Evolutionary conservation across 768 basidiomycete species (phyloP).

Genomic region (Termitomyces eurrhizus): DNA sequence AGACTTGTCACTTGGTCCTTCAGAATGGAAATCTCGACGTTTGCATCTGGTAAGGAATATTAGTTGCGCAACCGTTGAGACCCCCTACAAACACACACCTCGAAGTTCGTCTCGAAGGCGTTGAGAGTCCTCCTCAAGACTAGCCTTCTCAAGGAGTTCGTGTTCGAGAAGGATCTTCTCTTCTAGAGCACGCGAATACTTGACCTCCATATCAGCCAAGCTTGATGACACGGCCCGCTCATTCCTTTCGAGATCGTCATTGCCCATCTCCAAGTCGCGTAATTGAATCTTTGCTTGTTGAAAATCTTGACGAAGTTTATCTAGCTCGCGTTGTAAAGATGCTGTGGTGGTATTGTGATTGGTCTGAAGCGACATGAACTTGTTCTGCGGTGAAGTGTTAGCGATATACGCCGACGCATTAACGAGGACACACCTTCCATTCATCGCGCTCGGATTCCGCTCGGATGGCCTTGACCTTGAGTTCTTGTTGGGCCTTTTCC

Average conservation of each 20-base stretch:
- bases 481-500: conserved; percentile 79
- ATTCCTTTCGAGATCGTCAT: conserved; percentile 94
- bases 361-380: conserved; percentile 86
- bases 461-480: conserved; percentile 65
- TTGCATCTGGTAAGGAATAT: conserved; percentile 56
- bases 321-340: conserved; percentile 89
- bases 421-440: conserved; percentile 73
- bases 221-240: conserved; percentile 85
- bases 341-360: conserved; percentile 87
- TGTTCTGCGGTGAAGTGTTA: conserved; percentile 41
- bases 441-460: conserved; percentile 79
- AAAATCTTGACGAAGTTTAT: conserved; percentile 72
- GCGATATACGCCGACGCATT: conserved; percentile 4
- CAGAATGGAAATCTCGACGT: conserved; percentile 78
- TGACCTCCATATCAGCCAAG: conserved; percentile 79
- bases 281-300: conserved; percentile 70
- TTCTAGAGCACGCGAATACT: conserved; percentile 87
- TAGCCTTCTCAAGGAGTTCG: conserved; percentile 88
- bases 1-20: conserved; percentile 57
- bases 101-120: conserved; percentile 89
- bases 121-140: conserved; percentile 86
- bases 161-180: conserved; percentile 98
- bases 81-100: conserved; percentile 47
- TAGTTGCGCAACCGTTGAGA: neutral
- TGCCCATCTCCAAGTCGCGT: conserved; percentile 93